phyloP scores from a whole-genome alignment of 2,329 filamentous ascomycete species.

The Beauveria sp. region DNA sequence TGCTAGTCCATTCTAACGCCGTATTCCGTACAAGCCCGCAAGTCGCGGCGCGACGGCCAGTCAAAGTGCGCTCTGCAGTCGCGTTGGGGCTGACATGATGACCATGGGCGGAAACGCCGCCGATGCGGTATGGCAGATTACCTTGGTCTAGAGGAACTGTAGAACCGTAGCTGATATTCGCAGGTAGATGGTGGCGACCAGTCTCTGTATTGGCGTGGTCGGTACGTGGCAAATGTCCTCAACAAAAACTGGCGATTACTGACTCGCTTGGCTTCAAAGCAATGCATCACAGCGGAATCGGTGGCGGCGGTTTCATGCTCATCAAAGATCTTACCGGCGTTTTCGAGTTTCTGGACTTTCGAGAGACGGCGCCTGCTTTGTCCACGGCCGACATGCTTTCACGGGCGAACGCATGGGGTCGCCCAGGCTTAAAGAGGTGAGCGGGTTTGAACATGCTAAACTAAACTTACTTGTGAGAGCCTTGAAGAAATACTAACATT shows the following conservation, averaged over 20 bases:
- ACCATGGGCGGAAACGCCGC: slow-evolving; percentile 56
- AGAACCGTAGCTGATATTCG: neutral
- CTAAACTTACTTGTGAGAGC: no score
- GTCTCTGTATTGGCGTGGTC: neutral
- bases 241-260: slow-evolving; percentile 38
- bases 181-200: neutral
- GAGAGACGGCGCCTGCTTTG: slow-evolving; percentile 74
- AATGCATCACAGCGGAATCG: slow-evolving; percentile 64
- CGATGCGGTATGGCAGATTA: slow-evolving; percentile 52
- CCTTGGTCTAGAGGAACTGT: no score
- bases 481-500: slow-evolving; percentile 28
- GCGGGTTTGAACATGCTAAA: neutral
- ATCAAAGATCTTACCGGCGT: slow-evolving; percentile 54
- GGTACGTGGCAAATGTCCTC: slow-evolving; percentile 37
- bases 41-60: slow-evolving; percentile 52
- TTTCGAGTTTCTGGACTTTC: slow-evolving; percentile 78
- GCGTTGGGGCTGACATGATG: slow-evolving; percentile 49
- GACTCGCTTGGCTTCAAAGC: slow-evolving; percentile 44
- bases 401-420: slow-evolving; percentile 53
- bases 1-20: neutral
- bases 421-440: neutral
- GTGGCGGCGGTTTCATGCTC: slow-evolving; percentile 73
- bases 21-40: neutral
- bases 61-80: slow-evolving; percentile 51
- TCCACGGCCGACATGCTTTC: slow-evolving; percentile 76